Conservation (phyloP, 2,329 filamentous ascomycete genomes). For the Aspergillus unguis region DNA sequence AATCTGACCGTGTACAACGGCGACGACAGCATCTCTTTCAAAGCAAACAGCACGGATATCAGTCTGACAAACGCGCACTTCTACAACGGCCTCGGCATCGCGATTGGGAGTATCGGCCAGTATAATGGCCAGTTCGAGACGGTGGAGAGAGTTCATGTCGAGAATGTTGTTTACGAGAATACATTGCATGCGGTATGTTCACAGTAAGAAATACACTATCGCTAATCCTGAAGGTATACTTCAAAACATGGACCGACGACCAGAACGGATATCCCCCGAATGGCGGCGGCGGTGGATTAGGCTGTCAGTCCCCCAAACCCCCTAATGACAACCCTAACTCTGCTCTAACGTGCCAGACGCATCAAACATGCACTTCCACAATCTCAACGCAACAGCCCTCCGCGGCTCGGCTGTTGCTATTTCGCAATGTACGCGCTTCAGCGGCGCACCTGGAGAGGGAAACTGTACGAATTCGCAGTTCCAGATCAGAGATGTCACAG, state of each 20-base stretch:
- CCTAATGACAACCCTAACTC: neutral
- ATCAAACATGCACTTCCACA: conserved; percentile 36
- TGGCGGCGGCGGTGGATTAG: conserved; percentile 56
- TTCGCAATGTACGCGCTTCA: conserved; percentile 42
- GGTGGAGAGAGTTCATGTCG: conserved; percentile 49
- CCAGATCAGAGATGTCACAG: conserved; percentile 34
- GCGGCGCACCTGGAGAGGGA: conserved; percentile 27
- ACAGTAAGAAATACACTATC: too few species aligned
- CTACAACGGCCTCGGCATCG: conserved; percentile 51
- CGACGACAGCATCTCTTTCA: conserved; percentile 54
- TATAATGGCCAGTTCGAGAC: conserved; percentile 49
- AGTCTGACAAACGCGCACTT: conserved; percentile 50
- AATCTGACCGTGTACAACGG: conserved; percentile 53
- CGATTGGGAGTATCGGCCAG: conserved; percentile 58
- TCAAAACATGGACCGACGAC: conserved; percentile 59
- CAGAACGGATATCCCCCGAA: conserved; percentile 54
- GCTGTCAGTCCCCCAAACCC: conserved; percentile 40
- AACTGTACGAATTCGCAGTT: conserved; percentile 43
- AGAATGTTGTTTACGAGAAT: conserved; percentile 47
- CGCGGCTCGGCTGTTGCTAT: conserved; percentile 34
- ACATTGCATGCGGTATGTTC: conserved; percentile 43
- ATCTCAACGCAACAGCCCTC: conserved; percentile 30
- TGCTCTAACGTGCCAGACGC: conserved; percentile 21
- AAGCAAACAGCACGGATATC: conserved; percentile 57
- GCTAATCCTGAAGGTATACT: conserved; percentile 33